A percentile compares a stretch with the other conserved stretches of the same genome.
Evolutionary conservation across 495 filamentous ascomycete genomes (phyloP).

Genomic region (Sordaria brevicollis): DNA sequence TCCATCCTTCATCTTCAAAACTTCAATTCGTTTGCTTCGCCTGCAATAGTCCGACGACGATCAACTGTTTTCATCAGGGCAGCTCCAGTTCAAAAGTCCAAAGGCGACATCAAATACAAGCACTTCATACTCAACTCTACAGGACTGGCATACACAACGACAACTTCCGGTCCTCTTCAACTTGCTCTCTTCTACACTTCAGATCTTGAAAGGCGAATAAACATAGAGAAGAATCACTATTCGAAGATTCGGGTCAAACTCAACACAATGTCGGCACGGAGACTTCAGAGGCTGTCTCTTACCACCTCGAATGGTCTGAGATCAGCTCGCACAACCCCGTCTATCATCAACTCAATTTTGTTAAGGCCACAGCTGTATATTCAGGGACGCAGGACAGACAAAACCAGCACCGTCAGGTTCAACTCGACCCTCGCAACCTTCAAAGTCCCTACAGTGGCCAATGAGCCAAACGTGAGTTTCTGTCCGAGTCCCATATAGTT

Average conservation of each 20-base stretch:
- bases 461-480: conserved; percentile 87
- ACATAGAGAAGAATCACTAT: not conserved
- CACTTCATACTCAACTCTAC: not conserved
- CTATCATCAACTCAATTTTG: not conserved
- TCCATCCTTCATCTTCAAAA: not conserved
- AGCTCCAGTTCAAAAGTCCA: not conserved
- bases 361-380: not conserved
- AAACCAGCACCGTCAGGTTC: conserved; percentile 7
- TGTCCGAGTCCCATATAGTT: not conserved
- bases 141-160: not conserved
- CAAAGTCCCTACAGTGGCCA: conserved; percentile 76
- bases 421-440: conserved; percentile 54
- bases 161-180: not conserved
- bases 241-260: not conserved
- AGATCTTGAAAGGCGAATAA: not conserved
- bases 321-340: not conserved
- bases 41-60: not conserved
- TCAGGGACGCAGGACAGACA: not conserved
- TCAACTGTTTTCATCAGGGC: not conserved
- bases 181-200: not conserved
- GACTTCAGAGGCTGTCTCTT: not conserved
- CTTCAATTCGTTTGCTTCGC: not conserved
- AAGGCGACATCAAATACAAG: not conserved
- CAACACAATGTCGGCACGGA: not conserved
- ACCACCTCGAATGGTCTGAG: not conserved